Evolutionary conservation across 306 rosid species (phyloP), one percentile per base, ranked within the genome.

Genomic region (Heteromeles arbutifolia): DNA sequence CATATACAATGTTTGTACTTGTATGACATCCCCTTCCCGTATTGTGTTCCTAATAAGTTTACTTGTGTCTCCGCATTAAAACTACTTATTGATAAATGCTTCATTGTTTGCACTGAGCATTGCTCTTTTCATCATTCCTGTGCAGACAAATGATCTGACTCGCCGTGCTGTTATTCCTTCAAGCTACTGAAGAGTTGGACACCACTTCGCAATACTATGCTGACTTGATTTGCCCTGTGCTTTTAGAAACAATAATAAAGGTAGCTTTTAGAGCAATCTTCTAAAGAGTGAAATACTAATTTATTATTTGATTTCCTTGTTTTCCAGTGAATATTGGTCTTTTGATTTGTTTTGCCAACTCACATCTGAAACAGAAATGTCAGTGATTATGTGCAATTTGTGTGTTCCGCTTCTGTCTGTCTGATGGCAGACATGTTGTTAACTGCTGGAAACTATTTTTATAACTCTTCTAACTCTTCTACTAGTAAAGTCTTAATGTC

Each of bases 191-290:
- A 28, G 29, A 28, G 29, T 28, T 28, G 29, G 29, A 28, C 29
- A 28, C 29, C 29, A 28, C 29, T 28, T 28, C 29, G 29, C 29
- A 28, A 28, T 28, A 28, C 29, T 2, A 28, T 28, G 29, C 29
- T 28, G 29, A 28, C 29, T 28, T 28, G 29, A 28, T 94, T 62
- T 92, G 87, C 80, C 96, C 96, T 3, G 87, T 86, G 77, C 85
- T 94, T 32, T 70, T 90, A 18, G 88, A 87, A 70, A 79, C 97
- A 52, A 80, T 86, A 34, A 88, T 94, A 74, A 90, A 94, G 98
- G 98, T 93, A 88, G 75, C 39, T 69, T 26, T 28, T 52, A 26
- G 9, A 25, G 26, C 26, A 1, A 25, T 25, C 26, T 25, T 25
- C 26, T 25, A 25, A 25, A 25, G 26, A 25, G 26, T 25, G 1